These are phyloP conservation scores for Exophiala xenobiotica DNA, from an alignment of 2,329 filamentous ascomycete genomes.

Conservation along the genomic window DNA sequence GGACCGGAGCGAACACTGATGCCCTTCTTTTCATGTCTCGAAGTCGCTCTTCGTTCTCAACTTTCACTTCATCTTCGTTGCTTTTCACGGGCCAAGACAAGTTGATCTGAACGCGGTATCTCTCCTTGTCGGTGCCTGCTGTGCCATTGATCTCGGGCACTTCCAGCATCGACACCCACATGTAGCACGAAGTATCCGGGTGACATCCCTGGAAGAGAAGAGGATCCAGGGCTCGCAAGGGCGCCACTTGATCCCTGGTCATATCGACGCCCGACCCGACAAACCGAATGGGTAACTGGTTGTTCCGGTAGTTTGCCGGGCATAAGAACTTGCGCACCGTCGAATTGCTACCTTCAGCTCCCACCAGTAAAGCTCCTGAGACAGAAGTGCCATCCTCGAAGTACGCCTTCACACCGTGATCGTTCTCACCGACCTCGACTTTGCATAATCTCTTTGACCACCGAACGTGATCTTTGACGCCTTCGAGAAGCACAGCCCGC, in stretches of 20 bases:
- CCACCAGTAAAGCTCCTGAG: conserved; percentile 29
- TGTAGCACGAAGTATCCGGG: conserved; percentile 18
- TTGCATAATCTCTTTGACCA: conserved; percentile 32
- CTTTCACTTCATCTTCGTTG: conserved; percentile 37
- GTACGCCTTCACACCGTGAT: conserved; percentile 6
- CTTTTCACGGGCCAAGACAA: conserved; percentile 48
- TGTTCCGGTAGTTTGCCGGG: conserved; percentile 11
- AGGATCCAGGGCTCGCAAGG: conserved; percentile 22
- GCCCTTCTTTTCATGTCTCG: conserved; percentile 42
- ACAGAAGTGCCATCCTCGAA: conserved; percentile 28
- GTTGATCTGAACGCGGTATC: conserved; percentile 47
- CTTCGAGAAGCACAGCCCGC: conserved; percentile 32
- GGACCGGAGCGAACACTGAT: conserved; percentile 29
- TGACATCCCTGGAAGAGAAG: conserved; percentile 29
- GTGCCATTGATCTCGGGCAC: conserved; percentile 40
- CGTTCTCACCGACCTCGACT: background rate
- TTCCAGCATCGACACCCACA: conserved; percentile 42
- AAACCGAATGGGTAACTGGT: conserved; percentile 16
- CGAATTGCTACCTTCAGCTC: conserved; percentile 33
- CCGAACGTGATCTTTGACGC: conserved; percentile 30
- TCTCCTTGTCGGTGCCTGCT: conserved; percentile 34
- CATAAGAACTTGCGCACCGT: conserved; percentile 25
- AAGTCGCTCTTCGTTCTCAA: conserved; percentile 36
- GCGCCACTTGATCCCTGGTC: conserved; percentile 14
- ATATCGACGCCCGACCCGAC: conserved; percentile 18